Conservation (phyloP, 768 basidiomycete genomes). For the Suillus subalutaceus region DNA sequence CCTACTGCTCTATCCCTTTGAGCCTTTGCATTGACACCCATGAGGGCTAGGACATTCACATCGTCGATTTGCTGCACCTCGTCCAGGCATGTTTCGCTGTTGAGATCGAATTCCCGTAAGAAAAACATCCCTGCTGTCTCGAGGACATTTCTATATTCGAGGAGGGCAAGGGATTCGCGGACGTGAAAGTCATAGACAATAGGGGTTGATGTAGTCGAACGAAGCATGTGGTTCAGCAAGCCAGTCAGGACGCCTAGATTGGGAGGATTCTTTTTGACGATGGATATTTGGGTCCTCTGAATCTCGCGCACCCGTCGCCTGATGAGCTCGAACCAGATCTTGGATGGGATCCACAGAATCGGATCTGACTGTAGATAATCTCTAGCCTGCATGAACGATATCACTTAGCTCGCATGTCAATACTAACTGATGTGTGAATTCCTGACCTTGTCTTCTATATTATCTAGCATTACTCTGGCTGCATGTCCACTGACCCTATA, state of each 20-base stretch:
- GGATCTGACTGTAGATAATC: conserved; percentile 10
- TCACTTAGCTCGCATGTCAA: too few species aligned
- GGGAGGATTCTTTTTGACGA: not conserved
- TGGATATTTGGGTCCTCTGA: conserved; percentile 10
- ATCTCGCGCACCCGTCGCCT: not conserved
- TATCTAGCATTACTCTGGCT: too few species aligned
- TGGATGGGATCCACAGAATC: conserved; percentile 13
- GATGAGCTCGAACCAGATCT: conserved; percentile 16
- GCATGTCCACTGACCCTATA: too few species aligned
- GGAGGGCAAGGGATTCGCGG: conserved; percentile 14
- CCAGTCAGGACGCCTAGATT: conserved; percentile 18
- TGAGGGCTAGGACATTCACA: too few species aligned
- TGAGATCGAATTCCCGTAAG: not conserved
- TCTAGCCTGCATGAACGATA: not conserved
- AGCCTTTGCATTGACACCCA: too few species aligned
- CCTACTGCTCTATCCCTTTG: too few species aligned
- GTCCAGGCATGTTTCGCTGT: too few species aligned
- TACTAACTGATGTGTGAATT: not conserved
- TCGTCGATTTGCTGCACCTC: too few species aligned
- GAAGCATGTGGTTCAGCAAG: conserved; percentile 12
- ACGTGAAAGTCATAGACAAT: conserved; percentile 18
- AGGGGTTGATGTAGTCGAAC: conserved; percentile 7
- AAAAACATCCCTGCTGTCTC: conserved; percentile 16
- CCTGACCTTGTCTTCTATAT: too few species aligned
- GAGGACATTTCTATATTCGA: conserved; percentile 3